Base-by-base conservation (phyloP, 2,329 filamentous ascomycete species). In the Rhinocladiella similis region DNA sequence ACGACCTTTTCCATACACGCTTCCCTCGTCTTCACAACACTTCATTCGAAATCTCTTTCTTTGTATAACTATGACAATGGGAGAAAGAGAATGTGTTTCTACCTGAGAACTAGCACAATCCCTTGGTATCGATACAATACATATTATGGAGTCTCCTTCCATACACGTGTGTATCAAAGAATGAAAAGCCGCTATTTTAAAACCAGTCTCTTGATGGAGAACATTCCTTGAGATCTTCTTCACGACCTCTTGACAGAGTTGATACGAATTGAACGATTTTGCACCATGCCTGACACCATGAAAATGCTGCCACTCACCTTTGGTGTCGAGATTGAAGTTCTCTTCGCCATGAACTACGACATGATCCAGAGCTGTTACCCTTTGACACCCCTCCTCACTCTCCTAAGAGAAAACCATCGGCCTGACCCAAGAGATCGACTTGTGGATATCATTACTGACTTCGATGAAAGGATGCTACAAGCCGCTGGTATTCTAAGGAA, bases 241-340 rank as follows among this genome's bases (percentile, higher is more conserved):
- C 39, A 42, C 29, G 10, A 12, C 10, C 10, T 33, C 29, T 33
- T 33, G 22, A 25, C 22, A 25, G 22, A 25, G 22, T 25, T 25
- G 22, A 38, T 41, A 41, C 38, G 18, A 41, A 41, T 18, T n/a
- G n/a, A 27, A 18, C 16, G 16, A 22, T 46, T 9, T 3, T 16
- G 6, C 3, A 49, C 42, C 36, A 36, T 19, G n/a, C 7, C 39
- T 33, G 20, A 39, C 29, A 14, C n/a, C 36, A 20, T 16, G 10
- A 10, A 7, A 14, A 27, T 38, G 18, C 50, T 59, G 5, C 49
- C 57, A 3, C 35, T 60, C 10, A 57, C 49, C 13, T 60, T 57
- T 46, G 57, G 54, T 1, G 27, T 60, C 7, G 57, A 60, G 29
- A 29, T 60, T n/a, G 57, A 60, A 45, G 50, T 54, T 42, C 50